Conservation (phyloP, 2,329 filamentous ascomycete species). For the Aspergillus transmontanensis region DNA sequence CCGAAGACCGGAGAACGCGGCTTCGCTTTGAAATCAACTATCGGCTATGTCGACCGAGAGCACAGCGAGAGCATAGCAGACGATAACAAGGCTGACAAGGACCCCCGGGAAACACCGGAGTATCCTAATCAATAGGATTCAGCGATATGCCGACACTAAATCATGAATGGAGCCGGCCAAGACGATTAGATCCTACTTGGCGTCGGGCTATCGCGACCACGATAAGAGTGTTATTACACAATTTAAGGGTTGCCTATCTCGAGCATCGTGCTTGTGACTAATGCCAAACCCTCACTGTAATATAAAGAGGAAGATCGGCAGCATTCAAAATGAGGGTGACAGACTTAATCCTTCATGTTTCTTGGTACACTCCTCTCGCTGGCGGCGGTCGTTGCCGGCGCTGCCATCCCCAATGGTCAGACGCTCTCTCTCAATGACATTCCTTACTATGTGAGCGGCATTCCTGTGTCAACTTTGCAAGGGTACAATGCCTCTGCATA, state of each 20-base stretch:
- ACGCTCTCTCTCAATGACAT: conserved; percentile 28
- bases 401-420: conserved; percentile 9
- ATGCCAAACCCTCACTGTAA: not conserved
- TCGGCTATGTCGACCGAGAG: not conserved
- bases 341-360: not conserved
- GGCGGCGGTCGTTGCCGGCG: conserved; percentile 1
- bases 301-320: not conserved
- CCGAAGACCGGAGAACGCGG: not conserved
- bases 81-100: not conserved
- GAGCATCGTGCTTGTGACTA: not conserved
- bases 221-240: not conserved
- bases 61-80: not conserved
- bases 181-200: conserved; percentile 4
- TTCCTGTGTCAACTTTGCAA: conserved; percentile 17
- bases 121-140: not conserved
- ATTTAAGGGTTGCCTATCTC: not conserved
- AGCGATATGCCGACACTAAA: not conserved
- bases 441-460: conserved; percentile 32
- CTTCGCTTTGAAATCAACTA: not conserved
- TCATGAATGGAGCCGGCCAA: not conserved
- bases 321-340: not conserved
- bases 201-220: not conserved
- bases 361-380: conserved; percentile 3
- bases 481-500: conserved; percentile 3
- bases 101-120: not conserved